Base-by-base conservation (phyloP, 768 basidiomycete species). In the Psilocybe tampanensis region DNA sequence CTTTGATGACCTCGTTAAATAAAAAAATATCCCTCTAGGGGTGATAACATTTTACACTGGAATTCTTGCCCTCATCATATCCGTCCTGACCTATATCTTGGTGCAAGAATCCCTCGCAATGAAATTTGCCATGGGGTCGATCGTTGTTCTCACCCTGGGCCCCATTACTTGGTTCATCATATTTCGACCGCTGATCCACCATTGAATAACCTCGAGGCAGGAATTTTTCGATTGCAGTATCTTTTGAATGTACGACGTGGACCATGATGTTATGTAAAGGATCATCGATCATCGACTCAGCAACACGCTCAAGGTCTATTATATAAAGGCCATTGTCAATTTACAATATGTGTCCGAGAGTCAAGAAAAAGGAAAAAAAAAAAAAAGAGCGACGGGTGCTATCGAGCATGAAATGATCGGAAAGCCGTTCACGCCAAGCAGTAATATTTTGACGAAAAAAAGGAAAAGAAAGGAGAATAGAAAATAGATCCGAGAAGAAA, bases 11-110 rank as follows among this genome's bases (percentile, higher is more conserved):
- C 21, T 18, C 8, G 6, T 47, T 15, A 47, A 45, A 21, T 36
- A 47, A 13, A 33, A n/a, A 11, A 48, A 6, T 17, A 5, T 17
- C 22, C 23, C 8, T 8, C 19, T 43, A 64, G 62, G 62, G 62
- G 26, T 64, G 9, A 18, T 56, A 12, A 60, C 54, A 7, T 64
- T 64, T 47, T 64, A 60, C 34, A 39, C 48, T 6, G 62, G 62
- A 44, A 64, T 64, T 15, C 34, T 60, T 17, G 26, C 55, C 21
- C 52, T 64, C 32, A 55, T 60, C 7, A 12, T 64, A 17, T 34
- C 56, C 2, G 52, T 64, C 3, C 24, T 62, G 8, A 52, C 56
- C 8, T 64, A 60, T 44, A 58, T 64, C n/a, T 52, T 59, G 49
- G 26, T 58, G 39, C 43, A 51, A 33, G 64, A 64, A 42, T 36